Evolutionary conservation across 371 early-diverging fungal genomes (phyloP), one percentile per base, ranked within the genome.

Genomic region (Zancudomyces culisetae): DNA sequence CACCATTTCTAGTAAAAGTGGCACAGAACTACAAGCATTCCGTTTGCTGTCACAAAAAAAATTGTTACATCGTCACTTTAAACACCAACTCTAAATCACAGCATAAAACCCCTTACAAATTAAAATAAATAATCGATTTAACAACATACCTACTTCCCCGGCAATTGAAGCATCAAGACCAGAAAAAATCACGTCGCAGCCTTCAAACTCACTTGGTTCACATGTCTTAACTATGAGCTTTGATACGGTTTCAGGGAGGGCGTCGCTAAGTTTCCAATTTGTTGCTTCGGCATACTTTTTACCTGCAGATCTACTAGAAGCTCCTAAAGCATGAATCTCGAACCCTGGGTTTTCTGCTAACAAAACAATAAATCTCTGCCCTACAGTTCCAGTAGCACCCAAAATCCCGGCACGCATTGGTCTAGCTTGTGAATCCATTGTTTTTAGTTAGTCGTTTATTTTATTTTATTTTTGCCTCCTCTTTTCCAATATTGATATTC

Each of bases 361-460:
- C 45, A 94, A 74, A 43, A 81, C 72, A 55, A 93, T 87, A 57
- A 96, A 93, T n/a, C 94, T 81, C 63, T 96, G 97, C 42, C 94
- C 94, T 21, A 96, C 97, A n/a, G 89, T 91, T 62, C 94, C 97
- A 2, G 94, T 96, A 30, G 92, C 93, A 59, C 96, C 96, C 50
- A 95, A 83, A 54, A 95, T 80, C 59, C 90, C 96, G 30, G 83
- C 90, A 62, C 49, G 29, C 20, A 50, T 45, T 29, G 28, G 39
- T 49, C 49, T 21, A 24, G 21, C 19, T 19, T 43, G 43, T 43
- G 6, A 6, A 6, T 6, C 35, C 35, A 35, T 35, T 35, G n/a
- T n/a, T n/a, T n/a, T n/a, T n/a, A n/a, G n/a, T n/a, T n/a, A n/a
- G n/a, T n/a, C n/a, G n/a, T n/a, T n/a, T n/a, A n/a, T n/a, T n/a